Evolutionary conservation across 176 grass and related monocot species (phyloP), one percentile per base, ranked within the genome.

Genomic region (Oryza coarctata): DNA sequence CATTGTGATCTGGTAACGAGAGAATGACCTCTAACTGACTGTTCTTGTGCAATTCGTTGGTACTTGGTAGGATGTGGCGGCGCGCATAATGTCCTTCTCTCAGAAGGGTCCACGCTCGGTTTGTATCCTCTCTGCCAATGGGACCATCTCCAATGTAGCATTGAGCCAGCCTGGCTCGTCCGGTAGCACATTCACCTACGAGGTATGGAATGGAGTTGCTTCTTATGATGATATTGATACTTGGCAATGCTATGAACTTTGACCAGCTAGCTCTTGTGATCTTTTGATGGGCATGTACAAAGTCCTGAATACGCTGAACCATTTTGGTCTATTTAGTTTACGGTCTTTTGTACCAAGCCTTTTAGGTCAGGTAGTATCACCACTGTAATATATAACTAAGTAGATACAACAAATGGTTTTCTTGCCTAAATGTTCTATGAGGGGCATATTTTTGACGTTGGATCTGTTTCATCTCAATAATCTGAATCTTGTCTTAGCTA

Each of bases 21-120:
- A 28, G 75, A 25, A 60, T 60, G 20, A 49, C 31, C 35, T 23
- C 71, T 26, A 65, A n/a, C 22, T 63, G 32, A 33, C 32, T 33
- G 65, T 41, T 82, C 71, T 77, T 68, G 74, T 82, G 18, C 72
- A 70, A 66, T 60, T 52, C 12, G 14, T 61, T 63, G 38, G 41
- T 64, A 98, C 92, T 61, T 63, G 38, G 50, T 64, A 98, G 96
- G 96, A 98, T 80, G 96, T 95, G 68, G 92, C 90, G 27, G 87
- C 82, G 0, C 91, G 90, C 61, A 90, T 98, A 70, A 81, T 98
- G 75, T 98, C 96, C 12, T 98, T 98, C 83, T 93, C 96, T 63
- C 90, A 86, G 70, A 98, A 95, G 69, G 96, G 96, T 26, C 96
- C 96, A 30, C 88, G 90, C 50, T 86, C 96, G 0, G 74, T 98